Percentiles rank a stretch among this genome's conserved stretches.
phyloP scores from a whole-genome alignment of 164 flowering plant species.

The Chloranthus sessilifolius region DNA sequence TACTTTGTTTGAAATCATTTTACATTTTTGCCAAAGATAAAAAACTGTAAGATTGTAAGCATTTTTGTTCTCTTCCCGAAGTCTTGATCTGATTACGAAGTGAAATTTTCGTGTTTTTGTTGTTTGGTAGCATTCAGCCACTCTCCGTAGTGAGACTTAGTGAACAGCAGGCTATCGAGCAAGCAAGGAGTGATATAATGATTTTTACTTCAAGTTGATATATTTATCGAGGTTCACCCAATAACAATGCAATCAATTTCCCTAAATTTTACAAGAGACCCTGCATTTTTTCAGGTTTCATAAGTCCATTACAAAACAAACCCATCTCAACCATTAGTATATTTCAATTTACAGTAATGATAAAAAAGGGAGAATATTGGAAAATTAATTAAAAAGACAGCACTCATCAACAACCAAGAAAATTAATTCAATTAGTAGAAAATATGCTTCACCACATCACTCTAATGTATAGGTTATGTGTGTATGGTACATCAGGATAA shows the following conservation, averaged over 20 bases:
- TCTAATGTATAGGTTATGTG: no score
- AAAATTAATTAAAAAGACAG: no score
- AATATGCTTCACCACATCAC: no score
- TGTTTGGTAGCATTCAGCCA: constrained; percentile 78
- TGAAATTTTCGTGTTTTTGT: constrained; percentile 8
- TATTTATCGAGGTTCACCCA: constrained; percentile 59
- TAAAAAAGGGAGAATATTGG: no score
- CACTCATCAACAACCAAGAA: no score
- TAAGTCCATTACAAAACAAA: no score
- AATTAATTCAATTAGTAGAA: no score
- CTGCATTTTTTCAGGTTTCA: constrained; percentile 42
- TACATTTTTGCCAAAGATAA: no score
- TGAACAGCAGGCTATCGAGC: constrained; percentile 79
- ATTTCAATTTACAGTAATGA: no score
- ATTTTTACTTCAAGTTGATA: constrained; percentile 84
- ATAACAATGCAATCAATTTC: constrained; percentile 31
- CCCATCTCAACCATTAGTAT: no score
- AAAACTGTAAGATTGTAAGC: background rate
- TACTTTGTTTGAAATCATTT: no score
- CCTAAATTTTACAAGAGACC: constrained; percentile 54
- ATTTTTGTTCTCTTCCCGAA: background rate
- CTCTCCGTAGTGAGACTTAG: constrained; percentile 94
- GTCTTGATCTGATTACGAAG: background rate
- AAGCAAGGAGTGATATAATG: constrained; percentile 67
- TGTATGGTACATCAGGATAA: no score